Evolutionary conservation across 2,329 filamentous ascomycete species (phyloP).

Genomic region (Didymella lethalis): DNA sequence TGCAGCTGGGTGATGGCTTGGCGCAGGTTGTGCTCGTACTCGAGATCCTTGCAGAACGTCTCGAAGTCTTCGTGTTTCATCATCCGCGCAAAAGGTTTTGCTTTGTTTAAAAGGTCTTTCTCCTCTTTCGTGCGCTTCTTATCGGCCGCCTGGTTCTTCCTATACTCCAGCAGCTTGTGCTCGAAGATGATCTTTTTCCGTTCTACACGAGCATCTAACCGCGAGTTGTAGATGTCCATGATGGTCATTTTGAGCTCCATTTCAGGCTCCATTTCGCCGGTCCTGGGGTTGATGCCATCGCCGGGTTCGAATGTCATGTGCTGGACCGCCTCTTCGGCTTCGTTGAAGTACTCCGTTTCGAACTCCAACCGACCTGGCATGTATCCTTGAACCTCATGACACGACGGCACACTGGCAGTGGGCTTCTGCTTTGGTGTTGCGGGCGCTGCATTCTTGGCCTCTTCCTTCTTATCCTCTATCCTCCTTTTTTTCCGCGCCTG

Average conservation of each 20-base stretch:
- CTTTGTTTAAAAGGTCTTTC: constrained; percentile 86
- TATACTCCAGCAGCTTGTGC: constrained; percentile 90
- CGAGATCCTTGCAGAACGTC: constrained; percentile 80
- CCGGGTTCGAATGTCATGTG: constrained; percentile 98
- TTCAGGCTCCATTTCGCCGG: constrained; percentile 88
- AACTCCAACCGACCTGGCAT: constrained; percentile 98
- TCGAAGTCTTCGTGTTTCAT: constrained; percentile 96
- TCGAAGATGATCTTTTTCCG: constrained; percentile 97
- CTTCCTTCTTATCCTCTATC: constrained; percentile 91
- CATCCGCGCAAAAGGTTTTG: constrained; percentile 94
- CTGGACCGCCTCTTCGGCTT: constrained; percentile 97
- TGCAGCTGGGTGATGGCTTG: constrained; percentile 90
- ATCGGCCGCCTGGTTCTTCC: constrained; percentile 86
- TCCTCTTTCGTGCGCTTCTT: constrained; percentile 98
- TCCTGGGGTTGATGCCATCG: constrained; percentile 85
- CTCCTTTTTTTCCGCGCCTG: constrained; percentile 90
- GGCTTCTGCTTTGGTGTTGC: constrained; percentile 93
- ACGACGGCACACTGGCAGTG: constrained; percentile 91
- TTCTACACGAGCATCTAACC: constrained; percentile 88
- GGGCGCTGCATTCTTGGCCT: constrained; percentile 81
- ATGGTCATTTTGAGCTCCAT: constrained; percentile 98
- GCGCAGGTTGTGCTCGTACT: constrained; percentile 90
- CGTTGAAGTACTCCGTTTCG: constrained; percentile 96
- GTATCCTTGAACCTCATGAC: constrained; percentile 97
- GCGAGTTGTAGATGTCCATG: constrained; percentile 97